Conservation (phyloP, 768 basidiomycete species). For the Boletus reticulatus region DNA sequence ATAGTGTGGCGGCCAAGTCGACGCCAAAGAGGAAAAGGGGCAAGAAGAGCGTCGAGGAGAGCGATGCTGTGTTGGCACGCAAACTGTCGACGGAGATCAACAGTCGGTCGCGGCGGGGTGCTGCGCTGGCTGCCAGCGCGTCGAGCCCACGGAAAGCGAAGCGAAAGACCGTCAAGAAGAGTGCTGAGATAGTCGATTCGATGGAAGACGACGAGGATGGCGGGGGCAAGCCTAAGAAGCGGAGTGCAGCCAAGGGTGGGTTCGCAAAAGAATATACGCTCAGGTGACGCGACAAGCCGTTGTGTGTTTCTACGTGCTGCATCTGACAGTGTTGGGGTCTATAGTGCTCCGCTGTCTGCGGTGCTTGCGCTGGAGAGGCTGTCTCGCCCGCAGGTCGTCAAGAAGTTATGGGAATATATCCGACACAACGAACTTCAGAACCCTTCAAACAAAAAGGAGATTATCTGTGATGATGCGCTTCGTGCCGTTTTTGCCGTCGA, state of each 20-base stretch:
- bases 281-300: slow-evolving; percentile 44
- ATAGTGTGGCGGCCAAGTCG: slow-evolving; percentile 17
- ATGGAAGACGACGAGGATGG: slow-evolving; percentile 48
- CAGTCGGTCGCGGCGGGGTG: slow-evolving; percentile 50
- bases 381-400: slow-evolving; percentile 88
- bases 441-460: slow-evolving; percentile 77
- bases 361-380: slow-evolving; percentile 66
- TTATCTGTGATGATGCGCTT: slow-evolving; percentile 75
- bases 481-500: slow-evolving; percentile 76
- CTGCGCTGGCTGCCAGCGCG: slow-evolving; percentile 34
- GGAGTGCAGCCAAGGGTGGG: slow-evolving; percentile 60
- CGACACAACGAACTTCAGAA: slow-evolving; percentile 82
- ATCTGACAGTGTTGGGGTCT: neutral
- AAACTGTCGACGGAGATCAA: slow-evolving; percentile 72
- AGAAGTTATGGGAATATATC: slow-evolving; percentile 88
- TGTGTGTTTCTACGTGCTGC: slow-evolving; percentile 3
- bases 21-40: slow-evolving; percentile 41
- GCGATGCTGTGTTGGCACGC: slow-evolving; percentile 69
- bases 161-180: slow-evolving; percentile 49
- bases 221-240: slow-evolving; percentile 48
- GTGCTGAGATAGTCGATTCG: slow-evolving; percentile 45
- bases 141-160: slow-evolving; percentile 45
- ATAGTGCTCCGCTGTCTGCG: slow-evolving; percentile 69
- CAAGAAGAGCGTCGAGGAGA: slow-evolving; percentile 51
- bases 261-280: slow-evolving; percentile 76